Evolutionary conservation across 345 rosid genomes (phyloP).

Genomic region (Barbarea vulgaris): DNA sequence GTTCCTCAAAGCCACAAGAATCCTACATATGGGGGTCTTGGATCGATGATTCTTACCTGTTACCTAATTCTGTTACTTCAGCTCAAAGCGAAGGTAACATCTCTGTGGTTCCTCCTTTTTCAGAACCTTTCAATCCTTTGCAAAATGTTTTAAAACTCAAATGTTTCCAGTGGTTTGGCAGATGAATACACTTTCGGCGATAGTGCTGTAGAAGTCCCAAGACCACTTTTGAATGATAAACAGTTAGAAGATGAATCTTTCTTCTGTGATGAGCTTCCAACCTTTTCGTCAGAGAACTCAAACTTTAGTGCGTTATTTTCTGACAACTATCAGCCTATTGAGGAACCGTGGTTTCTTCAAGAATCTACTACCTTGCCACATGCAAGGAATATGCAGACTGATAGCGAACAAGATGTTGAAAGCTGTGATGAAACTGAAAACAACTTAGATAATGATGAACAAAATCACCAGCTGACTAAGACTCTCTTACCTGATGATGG

Average conservation of each 20-base stretch:
- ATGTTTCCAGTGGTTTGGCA: slow-evolving; percentile 95
- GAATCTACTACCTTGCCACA: slow-evolving; percentile 39
- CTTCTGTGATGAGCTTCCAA: slow-evolving; percentile 38
- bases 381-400: slow-evolving; percentile 38
- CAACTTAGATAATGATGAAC: slow-evolving; percentile 36
- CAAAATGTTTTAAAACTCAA: slow-evolving; percentile 76
- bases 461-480: slow-evolving; percentile 46
- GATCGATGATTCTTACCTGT: slow-evolving; percentile 61
- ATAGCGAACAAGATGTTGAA: slow-evolving; percentile 36
- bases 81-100: slow-evolving; percentile 63
- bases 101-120: slow-evolving; percentile 34
- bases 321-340: slow-evolving; percentile 72
- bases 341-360: slow-evolving; percentile 87
- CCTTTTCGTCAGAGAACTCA: slow-evolving; percentile 35
- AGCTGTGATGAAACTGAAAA: slow-evolving; percentile 40
- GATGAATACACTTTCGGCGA: slow-evolving; percentile 48
- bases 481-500: slow-evolving; percentile 54
- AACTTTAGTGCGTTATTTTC: slow-evolving; percentile 39
- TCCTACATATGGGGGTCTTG: slow-evolving; percentile 73
- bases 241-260: slow-evolving; percentile 43
- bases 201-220: slow-evolving; percentile 40
- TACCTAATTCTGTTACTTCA: slow-evolving; percentile 40
- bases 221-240: slow-evolving; percentile 44
- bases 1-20: slow-evolving; percentile 42
- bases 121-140: slow-evolving; percentile 34